These are phyloP conservation scores for Coemansia pectinata DNA, from an alignment of 192 early-diverging fungal genomes.

Conservation along the genomic window DNA sequence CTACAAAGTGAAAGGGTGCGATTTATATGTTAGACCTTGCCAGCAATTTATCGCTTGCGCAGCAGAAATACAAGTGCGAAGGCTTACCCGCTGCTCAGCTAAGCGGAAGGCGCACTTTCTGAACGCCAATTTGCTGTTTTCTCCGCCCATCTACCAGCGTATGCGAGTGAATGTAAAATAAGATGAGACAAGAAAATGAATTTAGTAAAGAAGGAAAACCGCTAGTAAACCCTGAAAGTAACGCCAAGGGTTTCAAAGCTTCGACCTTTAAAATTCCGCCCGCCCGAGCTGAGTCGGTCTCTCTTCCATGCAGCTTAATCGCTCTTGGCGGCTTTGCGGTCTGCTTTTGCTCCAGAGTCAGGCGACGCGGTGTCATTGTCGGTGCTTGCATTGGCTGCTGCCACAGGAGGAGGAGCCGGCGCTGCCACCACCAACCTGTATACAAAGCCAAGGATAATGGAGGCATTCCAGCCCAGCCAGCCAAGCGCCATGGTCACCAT, in stretches of 20 bases:
- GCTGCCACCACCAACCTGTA: not conserved
- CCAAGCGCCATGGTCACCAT: slow-evolving; percentile 33
- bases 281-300: not conserved
- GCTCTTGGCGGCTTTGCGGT: slow-evolving; percentile 15
- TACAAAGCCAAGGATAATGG: slow-evolving; percentile 18
- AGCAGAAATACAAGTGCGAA: not conserved
- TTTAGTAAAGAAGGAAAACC: not conserved
- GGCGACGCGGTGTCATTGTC: not conserved
- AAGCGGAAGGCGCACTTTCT: slow-evolving; percentile 85
- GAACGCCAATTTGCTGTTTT: slow-evolving; percentile 87
- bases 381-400: not conserved
- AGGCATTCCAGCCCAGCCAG: slow-evolving; percentile 44
- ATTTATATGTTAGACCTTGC: not conserved
- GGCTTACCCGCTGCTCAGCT: slow-evolving; percentile 74
- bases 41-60: slow-evolving; percentile 36
- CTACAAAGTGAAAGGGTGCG: slow-evolving; percentile 16
- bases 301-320: not conserved
- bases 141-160: slow-evolving; percentile 70
- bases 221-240: not conserved
- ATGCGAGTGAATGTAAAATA: not conserved
- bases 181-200: not conserved
- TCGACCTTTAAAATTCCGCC: not conserved
- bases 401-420: slow-evolving; percentile 1
- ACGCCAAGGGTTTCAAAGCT: not conserved
- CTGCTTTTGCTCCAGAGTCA: not conserved